phyloP scores from a whole-genome alignment of 257 asterid genomes.

The Petunia secreta region DNA sequence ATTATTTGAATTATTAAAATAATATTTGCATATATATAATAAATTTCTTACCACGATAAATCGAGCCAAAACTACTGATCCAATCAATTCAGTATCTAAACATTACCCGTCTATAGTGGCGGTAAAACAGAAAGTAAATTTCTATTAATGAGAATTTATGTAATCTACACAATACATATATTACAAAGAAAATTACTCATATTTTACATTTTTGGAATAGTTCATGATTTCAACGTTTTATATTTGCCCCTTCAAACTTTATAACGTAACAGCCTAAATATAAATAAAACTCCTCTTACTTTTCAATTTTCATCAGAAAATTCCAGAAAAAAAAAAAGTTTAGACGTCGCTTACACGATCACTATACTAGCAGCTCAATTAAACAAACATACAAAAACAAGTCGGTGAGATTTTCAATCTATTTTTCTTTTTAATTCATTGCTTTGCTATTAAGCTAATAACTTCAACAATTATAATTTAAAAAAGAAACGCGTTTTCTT shows the following conservation, averaged over 20 bases:
- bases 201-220: neutral
- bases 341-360: conserved; percentile 68
- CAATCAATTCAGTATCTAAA: too few species aligned
- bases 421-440: conserved; percentile 22
- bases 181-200: neutral
- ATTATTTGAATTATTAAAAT: too few species aligned
- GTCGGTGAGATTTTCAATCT: conserved; percentile 29
- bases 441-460: conserved; percentile 47
- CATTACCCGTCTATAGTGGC: too few species aligned
- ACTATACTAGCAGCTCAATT: conserved; percentile 10
- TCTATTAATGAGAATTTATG: too few species aligned
- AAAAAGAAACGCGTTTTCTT: conserved; percentile 32
- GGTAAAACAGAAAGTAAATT: too few species aligned
- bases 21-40: too few species aligned
- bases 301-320: conserved; percentile 23
- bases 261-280: neutral
- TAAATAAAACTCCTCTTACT: conserved; percentile 6
- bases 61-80: too few species aligned
- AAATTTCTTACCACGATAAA: too few species aligned
- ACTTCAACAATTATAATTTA: neutral
- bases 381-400: neutral
- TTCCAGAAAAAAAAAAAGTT: neutral
- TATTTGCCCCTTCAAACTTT: neutral
- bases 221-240: conserved; percentile 9
- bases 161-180: neutral